Base-by-base conservation (phyloP, 257 asterid genomes). In the Solanum chilense region DNA sequence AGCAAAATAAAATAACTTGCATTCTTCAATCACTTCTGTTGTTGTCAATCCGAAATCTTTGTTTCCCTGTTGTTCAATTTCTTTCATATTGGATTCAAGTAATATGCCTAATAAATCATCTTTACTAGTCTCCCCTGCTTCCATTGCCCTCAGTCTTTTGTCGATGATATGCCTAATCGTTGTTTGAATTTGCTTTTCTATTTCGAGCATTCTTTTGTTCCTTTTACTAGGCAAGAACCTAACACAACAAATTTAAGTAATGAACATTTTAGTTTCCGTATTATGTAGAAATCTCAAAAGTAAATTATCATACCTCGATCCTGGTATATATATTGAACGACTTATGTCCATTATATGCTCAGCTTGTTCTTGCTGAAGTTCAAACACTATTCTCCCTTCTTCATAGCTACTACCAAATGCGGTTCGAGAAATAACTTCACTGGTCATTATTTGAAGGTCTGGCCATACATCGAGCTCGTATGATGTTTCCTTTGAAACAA, bases 381-480 rank as follows among this genome's bases (percentile, higher is more conserved):
- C 93, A 47, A 92, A 91, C 25, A 92, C 90, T 64, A 21, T 88
- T 89, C 90, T 88, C 33, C 94, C 95, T 86, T 92, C 94, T 85
- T 89, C 86, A 85, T 90, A 92, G 75, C 86, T 91, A 60, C 95
- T 90, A 2, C 94, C 95, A 89, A 92, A 92, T 39, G 94, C 90
- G 0, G 95, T 88, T 2, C 95, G 91, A 12, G 95, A 91, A 66
- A 92, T 89, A 5, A 89, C 92, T 69, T 90, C 94, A 33, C 91
- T 47, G 0, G 91, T 44, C 78, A 93, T 62, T 6, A 52, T 70
- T 83, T 90, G 90, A 29, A 93, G 78, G 49, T 80, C 4, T 31
- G 93, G 94, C 94, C 94, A 92, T 41, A 91, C 91, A 42, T 92
- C 90, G 82, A 91, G 31, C 76, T 90, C 93, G 3, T 81, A 23